Base-by-base conservation (phyloP, 2,329 filamentous ascomycete species). In the Oidium heveae region DNA sequence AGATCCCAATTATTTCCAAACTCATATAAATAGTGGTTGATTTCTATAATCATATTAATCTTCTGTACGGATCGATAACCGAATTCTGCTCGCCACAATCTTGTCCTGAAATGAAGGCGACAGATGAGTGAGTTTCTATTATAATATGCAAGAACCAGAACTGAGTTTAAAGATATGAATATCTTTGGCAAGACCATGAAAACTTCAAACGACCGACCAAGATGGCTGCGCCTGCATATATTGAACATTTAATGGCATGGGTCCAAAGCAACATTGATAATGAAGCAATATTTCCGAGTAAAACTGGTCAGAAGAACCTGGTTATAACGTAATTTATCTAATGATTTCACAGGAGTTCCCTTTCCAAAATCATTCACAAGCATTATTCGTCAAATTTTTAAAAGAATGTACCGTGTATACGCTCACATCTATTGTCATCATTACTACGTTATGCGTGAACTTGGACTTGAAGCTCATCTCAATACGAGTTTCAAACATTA, bases 401-500 rank as follows among this genome's bases (percentile, higher is more conserved):
- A 98, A 76, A 84, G 91, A 65, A 82, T 98, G 71, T 98, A 96
- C 71, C 84, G 91, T 61, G 89, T 98, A 58, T 98, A 98, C 68
- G 91, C 91, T 46, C 91, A 98, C 71, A 94, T 98, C 63, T 98
- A 98, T 77, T 98, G 93, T 73, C 91, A 98, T 69, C 91, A 98
- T 72, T 98, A 98, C 70, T 88, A 88, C 37, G 88, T 98, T 60
- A 83, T 98, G 61, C 84, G 93, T 56, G 87, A 95, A 66, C 77
- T 98, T 41, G 91, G 91, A 22, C 76, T 98, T 56, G 91, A 98
- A 69, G 88, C 93, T 47, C 91, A 98, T 68, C 77, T 98, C 60
- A 98, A 98, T 70, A 98, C 91, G 15, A 94, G 86, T 70, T 98
- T 98, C 79, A 98, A 98, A 75, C 91, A 98, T 69, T 98, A 96